A percentile compares a stretch with the other conserved stretches of the same genome.
Conservation (phyloP, 2,329 filamentous ascomycete species). For the Stachybotrys echinatus region DNA sequence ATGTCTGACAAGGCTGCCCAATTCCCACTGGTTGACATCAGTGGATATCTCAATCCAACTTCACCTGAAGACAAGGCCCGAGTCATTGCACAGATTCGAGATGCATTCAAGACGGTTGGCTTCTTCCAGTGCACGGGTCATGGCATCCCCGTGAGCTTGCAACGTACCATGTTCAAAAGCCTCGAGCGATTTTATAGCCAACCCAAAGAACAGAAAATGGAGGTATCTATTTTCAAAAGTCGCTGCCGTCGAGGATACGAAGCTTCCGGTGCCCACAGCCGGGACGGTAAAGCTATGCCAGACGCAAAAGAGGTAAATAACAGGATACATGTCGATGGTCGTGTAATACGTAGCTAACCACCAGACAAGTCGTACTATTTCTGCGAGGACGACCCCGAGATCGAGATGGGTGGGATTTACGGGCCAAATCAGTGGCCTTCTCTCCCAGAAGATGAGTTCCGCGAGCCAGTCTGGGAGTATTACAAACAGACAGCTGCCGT, state of each 20-base stretch:
- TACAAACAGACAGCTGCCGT: conserved; percentile 16
- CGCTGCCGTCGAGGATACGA: conserved; percentile 20
- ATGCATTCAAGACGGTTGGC: conserved; percentile 19
- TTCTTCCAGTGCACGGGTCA: conserved; percentile 26
- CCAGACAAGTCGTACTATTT: conserved; percentile 12
- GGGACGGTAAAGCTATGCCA: conserved; percentile 18
- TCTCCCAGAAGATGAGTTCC: conserved; percentile 21
- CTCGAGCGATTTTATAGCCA: conserved; percentile 14
- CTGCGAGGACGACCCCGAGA: conserved; percentile 14
- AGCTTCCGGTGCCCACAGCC: conserved; percentile 16
- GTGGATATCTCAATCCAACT: conserved; percentile 3
- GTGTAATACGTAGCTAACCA: neutral
- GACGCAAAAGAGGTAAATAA: conserved; percentile 16
- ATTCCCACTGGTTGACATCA: conserved; percentile 6
- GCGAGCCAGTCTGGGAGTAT: conserved; percentile 14
- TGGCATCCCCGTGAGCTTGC: conserved; percentile 16
- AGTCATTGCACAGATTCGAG: conserved; percentile 10
- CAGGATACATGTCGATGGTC: neutral
- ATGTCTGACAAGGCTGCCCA: too few species aligned
- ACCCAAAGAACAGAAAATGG: conserved; percentile 17
- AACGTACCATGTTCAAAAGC: conserved; percentile 12
- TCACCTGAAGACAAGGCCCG: conserved; percentile 2
- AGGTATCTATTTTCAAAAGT: conserved; percentile 17
- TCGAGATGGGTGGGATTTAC: conserved; percentile 15
- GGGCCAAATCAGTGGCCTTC: conserved; percentile 26